Percentiles rank a stretch among this genome's conserved stretches.
Evolutionary conservation across 768 basidiomycete species (phyloP).

Genomic region (Naganishia friedmannii): DNA sequence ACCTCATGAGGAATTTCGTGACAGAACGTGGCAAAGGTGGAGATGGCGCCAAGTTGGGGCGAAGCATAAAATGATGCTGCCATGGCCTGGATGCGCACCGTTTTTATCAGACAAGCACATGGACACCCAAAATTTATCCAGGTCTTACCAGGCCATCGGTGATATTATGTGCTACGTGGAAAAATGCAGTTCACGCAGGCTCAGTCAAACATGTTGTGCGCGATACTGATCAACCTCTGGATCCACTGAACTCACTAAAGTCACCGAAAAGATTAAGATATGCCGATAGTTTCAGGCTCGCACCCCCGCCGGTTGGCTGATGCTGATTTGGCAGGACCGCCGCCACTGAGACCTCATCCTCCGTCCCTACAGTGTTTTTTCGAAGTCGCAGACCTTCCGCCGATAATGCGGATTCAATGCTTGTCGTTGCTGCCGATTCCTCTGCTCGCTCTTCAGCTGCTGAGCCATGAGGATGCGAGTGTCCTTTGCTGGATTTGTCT

Average conservation of each 20-base stretch:
- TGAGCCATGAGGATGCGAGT: constrained; percentile 60
- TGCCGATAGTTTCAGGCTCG: constrained; percentile 79
- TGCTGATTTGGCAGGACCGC: not conserved
- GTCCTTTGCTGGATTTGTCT: constrained; percentile 56
- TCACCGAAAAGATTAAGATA: constrained; percentile 91
- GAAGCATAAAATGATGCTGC: constrained; percentile 96
- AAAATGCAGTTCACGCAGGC: not conserved
- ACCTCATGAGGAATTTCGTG: constrained; percentile 89
- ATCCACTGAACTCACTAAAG: constrained; percentile 64
- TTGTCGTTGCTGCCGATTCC: not conserved
- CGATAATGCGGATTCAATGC: constrained; percentile 1
- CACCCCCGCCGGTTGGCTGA: constrained; percentile 50
- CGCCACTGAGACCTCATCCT: not conserved
- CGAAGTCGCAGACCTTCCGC: constrained; percentile 11
- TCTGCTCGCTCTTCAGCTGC: not conserved
- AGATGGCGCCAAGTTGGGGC: constrained; percentile 86
- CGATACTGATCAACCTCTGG: not conserved
- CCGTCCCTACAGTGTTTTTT: not conserved
- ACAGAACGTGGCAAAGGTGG: constrained; percentile 89
- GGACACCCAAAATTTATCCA: constrained; percentile 60
- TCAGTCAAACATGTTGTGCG: not conserved
- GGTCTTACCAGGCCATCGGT: constrained; percentile 70
- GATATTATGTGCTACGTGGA: constrained; percentile 69
- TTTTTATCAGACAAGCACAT: not conserved
- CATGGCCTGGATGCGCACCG: constrained; percentile 61